Base-by-base conservation (phyloP, 2,329 filamentous ascomycete genomes). In the Venturia asperata region DNA sequence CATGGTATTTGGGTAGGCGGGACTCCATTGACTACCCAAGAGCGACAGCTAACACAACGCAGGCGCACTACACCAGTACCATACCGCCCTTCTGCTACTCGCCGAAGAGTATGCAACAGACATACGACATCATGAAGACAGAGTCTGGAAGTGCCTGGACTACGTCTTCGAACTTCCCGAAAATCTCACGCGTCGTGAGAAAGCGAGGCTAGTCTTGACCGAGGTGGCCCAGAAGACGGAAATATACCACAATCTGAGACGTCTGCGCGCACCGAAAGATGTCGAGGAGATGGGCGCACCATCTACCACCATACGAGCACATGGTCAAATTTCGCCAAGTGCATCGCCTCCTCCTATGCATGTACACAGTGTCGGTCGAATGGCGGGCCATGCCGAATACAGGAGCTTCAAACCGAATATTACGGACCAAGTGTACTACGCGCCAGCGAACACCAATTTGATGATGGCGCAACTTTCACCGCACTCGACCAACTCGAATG, bases 11-110 rank as follows among this genome's bases (percentile, higher is more conserved):
- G 17, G 68, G 68, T 66, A 66, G 24, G 67, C 52, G 19, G 24
- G 9, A 21, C 10, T 52, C 15, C 0, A 11, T 7, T 21, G 9
- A 27, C 24, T 13, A 52, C 24, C 21, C 13, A 27, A 15, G 11
- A 17, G 7, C 10, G 39, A 27, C 11, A 2, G 19, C 47, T 43
- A 62, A 42, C 21, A 45, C 13, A 19, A n/a, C 69, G 71, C 78
- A 15, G 87, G 88, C 5, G 87, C 89, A 6, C 83, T 88, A 68
- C 86, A 89, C 67, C 88, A 91, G 72, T 90, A 87, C 72, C 89
- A 91, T 70, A 81, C 83, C 5, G 87, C 88, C 0, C 79, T 92
- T 41, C 79, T 92, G 0, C 77, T 92, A 27, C 79, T 90, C 7
- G 82, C 85, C 27, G 88, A 92, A 71, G 76, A 90, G 4, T 88